Conservation (phyloP, 2,329 filamentous ascomycete species). For the Xylariaceae sp. region DNA sequence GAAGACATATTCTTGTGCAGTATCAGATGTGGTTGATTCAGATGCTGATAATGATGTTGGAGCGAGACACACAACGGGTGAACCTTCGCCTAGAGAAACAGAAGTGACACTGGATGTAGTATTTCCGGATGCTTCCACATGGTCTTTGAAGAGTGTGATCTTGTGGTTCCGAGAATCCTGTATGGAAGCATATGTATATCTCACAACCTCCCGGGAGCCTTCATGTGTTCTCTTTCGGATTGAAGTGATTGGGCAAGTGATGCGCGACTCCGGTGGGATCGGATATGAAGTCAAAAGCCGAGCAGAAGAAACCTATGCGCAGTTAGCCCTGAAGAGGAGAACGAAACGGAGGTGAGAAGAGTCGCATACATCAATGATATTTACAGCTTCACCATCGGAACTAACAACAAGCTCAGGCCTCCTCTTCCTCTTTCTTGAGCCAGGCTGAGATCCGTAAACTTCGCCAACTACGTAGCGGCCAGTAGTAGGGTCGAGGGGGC, state of each 20-base stretch:
- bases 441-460: slow-evolving; percentile 55
- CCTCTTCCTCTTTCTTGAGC: slow-evolving; percentile 57
- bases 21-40: slow-evolving; percentile 20
- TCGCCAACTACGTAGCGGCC: slow-evolving; percentile 55
- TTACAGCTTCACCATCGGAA: slow-evolving; percentile 61
- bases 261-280: slow-evolving; percentile 59
- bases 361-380: slow-evolving; percentile 53
- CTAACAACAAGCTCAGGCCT: slow-evolving; percentile 60
- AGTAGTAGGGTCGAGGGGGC: slow-evolving; percentile 47
- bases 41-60: slow-evolving; percentile 24
- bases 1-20: slow-evolving; percentile 37
- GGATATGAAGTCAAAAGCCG: slow-evolving; percentile 63
- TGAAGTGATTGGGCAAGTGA: slow-evolving; percentile 59
- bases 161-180: slow-evolving; percentile 43
- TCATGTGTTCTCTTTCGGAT: slow-evolving; percentile 45
- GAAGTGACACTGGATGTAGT: slow-evolving; percentile 47
- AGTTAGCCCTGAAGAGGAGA: slow-evolving; percentile 5
- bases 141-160: slow-evolving; percentile 57
- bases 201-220: slow-evolving; percentile 43
- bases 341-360: neutral
- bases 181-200: slow-evolving; percentile 60
- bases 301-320: slow-evolving; percentile 51
- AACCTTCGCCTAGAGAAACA: slow-evolving; percentile 36
- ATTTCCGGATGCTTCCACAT: slow-evolving; percentile 45
- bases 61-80: slow-evolving; percentile 40